A percentile compares a stretch with the other conserved stretches of the same genome.
Evolutionary conservation across 2,329 filamentous ascomycete species (phyloP).

Genomic region (Pseudogymnoascus verrucosus): DNA sequence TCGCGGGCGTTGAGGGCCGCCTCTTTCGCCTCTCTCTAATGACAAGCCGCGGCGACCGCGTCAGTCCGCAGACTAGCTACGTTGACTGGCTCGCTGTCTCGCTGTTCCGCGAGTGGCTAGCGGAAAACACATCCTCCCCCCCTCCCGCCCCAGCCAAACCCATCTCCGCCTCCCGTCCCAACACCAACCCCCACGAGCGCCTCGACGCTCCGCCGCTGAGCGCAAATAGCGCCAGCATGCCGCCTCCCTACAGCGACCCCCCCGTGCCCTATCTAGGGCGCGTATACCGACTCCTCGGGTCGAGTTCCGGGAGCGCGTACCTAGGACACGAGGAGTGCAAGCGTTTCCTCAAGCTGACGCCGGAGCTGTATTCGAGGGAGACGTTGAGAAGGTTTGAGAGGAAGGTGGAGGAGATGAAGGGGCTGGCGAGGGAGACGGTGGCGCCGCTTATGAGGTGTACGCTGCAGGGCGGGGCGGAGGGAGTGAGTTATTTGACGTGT

Average conservation of each 20-base stretch:
- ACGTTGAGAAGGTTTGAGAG: conserved; percentile 79
- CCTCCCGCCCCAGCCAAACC: conserved; percentile 40
- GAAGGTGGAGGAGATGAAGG: conserved; percentile 81
- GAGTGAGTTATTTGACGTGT: conserved; percentile 57
- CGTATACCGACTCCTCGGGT: conserved; percentile 70
- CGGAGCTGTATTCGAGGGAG: conserved; percentile 79
- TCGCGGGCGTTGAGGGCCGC: conserved; percentile 69
- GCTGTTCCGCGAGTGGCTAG: conserved; percentile 86
- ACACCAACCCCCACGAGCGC: conserved; percentile 16
- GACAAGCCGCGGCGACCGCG: conserved; percentile 72
- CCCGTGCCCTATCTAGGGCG: conserved; percentile 56
- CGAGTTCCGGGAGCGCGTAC: conserved; percentile 52
- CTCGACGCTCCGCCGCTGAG: conserved; percentile 15
- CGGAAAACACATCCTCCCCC: conserved; percentile 76
- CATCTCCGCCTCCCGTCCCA: conserved; percentile 30
- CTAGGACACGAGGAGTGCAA: conserved; percentile 83
- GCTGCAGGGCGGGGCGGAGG: conserved; percentile 58
- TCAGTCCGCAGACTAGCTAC: conserved; percentile 70
- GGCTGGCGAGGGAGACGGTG: conserved; percentile 72
- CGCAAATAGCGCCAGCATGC: conserved; percentile 26
- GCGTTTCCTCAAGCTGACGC: conserved; percentile 74
- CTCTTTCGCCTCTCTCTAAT: conserved; percentile 75
- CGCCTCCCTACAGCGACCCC: conserved; percentile 32
- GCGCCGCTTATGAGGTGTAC: conserved; percentile 79
- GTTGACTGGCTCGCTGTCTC: conserved; percentile 84